Conservation (phyloP, 768 basidiomycete species). For the Rubroboletus satanas region DNA sequence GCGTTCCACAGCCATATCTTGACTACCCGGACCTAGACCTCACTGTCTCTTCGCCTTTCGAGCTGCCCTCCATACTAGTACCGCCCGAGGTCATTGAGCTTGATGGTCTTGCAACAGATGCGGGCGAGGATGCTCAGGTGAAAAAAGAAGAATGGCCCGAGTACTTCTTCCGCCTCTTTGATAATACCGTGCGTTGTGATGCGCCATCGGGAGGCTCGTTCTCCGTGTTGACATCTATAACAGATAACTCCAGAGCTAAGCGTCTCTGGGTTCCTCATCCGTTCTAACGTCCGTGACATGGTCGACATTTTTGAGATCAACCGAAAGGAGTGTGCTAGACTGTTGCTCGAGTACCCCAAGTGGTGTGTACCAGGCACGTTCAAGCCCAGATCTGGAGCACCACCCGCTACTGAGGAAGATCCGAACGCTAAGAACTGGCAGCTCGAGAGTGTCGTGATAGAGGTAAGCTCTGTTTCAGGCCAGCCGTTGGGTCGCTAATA, state of each 20-base stretch:
- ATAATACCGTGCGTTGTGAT: conserved; percentile 44
- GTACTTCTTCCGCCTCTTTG: conserved; percentile 64
- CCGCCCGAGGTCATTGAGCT: conserved; percentile 86
- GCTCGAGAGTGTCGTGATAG: conserved; percentile 83
- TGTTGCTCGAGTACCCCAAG: conserved; percentile 81
- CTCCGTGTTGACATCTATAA: neutral
- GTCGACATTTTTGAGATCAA: conserved; percentile 93
- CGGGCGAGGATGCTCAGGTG: conserved; percentile 65
- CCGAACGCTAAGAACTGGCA: conserved; percentile 72
- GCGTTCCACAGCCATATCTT: conserved; percentile 64
- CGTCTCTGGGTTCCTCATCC: conserved; percentile 75
- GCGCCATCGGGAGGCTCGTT: neutral
- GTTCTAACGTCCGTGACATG: conserved; percentile 68
- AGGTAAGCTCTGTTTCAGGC: conserved; percentile 43
- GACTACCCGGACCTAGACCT: conserved; percentile 43
- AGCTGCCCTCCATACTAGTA: conserved; percentile 75
- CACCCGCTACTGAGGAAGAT: conserved; percentile 43
- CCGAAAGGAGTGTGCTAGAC: conserved; percentile 87
- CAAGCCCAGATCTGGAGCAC: conserved; percentile 68
- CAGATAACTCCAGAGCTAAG: conserved; percentile 78
- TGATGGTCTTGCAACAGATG: conserved; percentile 63
- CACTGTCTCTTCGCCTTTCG: conserved; percentile 46
- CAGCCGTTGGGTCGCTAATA: neutral
- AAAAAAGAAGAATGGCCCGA: conserved; percentile 85
- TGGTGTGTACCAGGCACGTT: conserved; percentile 85